Evolutionary conservation across 306 rosid genomes (phyloP).

Genomic region (Lablab purpureus): DNA sequence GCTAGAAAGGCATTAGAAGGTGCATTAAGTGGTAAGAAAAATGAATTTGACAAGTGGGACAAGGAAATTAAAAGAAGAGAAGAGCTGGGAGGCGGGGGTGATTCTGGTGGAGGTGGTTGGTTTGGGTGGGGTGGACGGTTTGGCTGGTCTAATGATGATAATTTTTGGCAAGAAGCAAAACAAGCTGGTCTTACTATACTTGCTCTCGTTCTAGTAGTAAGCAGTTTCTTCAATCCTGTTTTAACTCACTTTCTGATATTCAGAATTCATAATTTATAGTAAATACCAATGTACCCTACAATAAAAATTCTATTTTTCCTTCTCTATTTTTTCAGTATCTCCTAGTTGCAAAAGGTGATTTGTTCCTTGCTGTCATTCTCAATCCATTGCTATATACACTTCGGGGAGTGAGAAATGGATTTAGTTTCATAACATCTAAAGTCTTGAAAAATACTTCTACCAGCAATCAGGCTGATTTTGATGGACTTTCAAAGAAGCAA

Average conservation of each 20-base stretch:
- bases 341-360: slow-evolving; percentile 77
- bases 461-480: slow-evolving; percentile 51
- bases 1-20: slow-evolving; percentile 95
- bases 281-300: not conserved
- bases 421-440: slow-evolving; percentile 63
- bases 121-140: slow-evolving; percentile 85
- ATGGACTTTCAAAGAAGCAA: slow-evolving; percentile 54
- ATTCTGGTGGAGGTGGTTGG: slow-evolving; percentile 95
- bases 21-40: slow-evolving; percentile 94
- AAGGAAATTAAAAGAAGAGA: slow-evolving; percentile 89
- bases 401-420: slow-evolving; percentile 83
- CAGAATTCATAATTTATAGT: not conserved
- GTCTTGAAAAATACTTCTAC: slow-evolving; percentile 56
- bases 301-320: slow-evolving; percentile 18
- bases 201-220: slow-evolving; percentile 76
- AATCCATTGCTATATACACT: slow-evolving; percentile 82
- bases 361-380: slow-evolving; percentile 79
- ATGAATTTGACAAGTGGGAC: slow-evolving; percentile 88
- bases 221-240: slow-evolving; percentile 43
- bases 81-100: slow-evolving; percentile 82
- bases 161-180: slow-evolving; percentile 91
- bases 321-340: slow-evolving; percentile 69
- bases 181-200: slow-evolving; percentile 75
- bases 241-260: slow-evolving; percentile 20
- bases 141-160: slow-evolving; percentile 91